These are phyloP conservation scores for Gautieria morchelliformis DNA, from an alignment of 768 basidiomycete species.

Conservation along the genomic window DNA sequence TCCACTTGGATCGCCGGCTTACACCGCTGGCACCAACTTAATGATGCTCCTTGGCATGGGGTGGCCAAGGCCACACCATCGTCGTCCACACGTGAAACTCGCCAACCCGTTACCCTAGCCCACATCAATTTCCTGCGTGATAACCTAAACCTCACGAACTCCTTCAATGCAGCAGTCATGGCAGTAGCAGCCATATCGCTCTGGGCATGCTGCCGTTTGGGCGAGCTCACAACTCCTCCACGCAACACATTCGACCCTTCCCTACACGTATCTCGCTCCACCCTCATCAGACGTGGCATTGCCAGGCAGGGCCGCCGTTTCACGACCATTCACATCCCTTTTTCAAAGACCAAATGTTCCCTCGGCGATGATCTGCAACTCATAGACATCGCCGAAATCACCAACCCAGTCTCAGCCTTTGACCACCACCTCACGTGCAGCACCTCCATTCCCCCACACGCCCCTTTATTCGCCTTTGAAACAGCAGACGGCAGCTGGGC, in stretches of 20 bases:
- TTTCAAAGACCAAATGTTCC: too few species aligned
- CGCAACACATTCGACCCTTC: neutral
- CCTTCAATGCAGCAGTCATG: slow-evolving; percentile 24
- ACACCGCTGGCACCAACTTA: too few species aligned
- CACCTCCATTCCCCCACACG: neutral
- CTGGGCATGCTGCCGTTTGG: neutral
- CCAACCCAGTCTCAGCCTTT: neutral
- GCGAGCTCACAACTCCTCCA: neutral
- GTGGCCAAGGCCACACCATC: too few species aligned
- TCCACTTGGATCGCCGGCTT: too few species aligned
- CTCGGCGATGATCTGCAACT: too few species aligned
- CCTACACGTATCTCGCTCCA: neutral
- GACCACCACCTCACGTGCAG: neutral
- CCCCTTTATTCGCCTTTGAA: neutral
- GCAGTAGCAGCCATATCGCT: slow-evolving; percentile 12
- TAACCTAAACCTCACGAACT: neutral
- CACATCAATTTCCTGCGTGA: neutral
- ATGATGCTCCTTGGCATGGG: too few species aligned
- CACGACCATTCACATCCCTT: too few species aligned
- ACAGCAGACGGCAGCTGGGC: neutral
- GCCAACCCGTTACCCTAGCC: too few species aligned
- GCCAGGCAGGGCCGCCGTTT: neutral
- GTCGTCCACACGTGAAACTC: too few species aligned
- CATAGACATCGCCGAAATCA: too few species aligned
- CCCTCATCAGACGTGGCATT: neutral